Evolutionary conservation across 768 basidiomycete genomes (phyloP).

Genomic region (Serendipita sp.): DNA sequence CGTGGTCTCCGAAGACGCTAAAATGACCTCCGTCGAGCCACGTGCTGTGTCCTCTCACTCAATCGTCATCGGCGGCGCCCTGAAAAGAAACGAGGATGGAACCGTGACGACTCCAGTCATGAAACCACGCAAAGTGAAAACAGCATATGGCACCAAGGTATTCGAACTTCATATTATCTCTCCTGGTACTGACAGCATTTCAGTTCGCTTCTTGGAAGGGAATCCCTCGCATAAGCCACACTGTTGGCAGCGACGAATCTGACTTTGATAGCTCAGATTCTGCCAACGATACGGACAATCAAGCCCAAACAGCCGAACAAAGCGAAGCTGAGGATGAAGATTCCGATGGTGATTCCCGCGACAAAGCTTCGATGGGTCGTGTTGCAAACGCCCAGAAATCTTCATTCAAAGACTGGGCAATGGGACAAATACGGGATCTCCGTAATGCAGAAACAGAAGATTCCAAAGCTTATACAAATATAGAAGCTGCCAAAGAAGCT

Average conservation of each 20-base stretch:
- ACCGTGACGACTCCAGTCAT: constrained; percentile 34
- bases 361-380: constrained; percentile 4
- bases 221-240: constrained; percentile 17
- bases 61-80: constrained; percentile 38
- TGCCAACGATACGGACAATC: constrained; percentile 33
- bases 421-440: constrained; percentile 42
- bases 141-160: constrained; percentile 23
- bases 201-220: constrained; percentile 32
- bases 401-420: constrained; percentile 83
- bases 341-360: not conserved
- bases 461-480: constrained; percentile 25
- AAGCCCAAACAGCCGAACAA: constrained; percentile 7
- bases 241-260: constrained; percentile 30
- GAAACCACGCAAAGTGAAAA: constrained; percentile 27
- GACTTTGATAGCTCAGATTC: constrained; percentile 73
- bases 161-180: not conserved
- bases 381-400: constrained; percentile 14
- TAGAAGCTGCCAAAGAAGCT: constrained; percentile 8
- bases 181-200: constrained; percentile 19
- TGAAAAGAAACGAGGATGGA: constrained; percentile 53
- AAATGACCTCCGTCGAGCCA: constrained; percentile 10
- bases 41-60: constrained; percentile 9
- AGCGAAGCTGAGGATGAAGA: constrained; percentile 15
- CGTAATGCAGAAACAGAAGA: constrained; percentile 24
- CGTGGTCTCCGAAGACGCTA: constrained; percentile 17